phyloP scores from a whole-genome alignment of 495 filamentous ascomycete species.

The Cercophora samala region DNA sequence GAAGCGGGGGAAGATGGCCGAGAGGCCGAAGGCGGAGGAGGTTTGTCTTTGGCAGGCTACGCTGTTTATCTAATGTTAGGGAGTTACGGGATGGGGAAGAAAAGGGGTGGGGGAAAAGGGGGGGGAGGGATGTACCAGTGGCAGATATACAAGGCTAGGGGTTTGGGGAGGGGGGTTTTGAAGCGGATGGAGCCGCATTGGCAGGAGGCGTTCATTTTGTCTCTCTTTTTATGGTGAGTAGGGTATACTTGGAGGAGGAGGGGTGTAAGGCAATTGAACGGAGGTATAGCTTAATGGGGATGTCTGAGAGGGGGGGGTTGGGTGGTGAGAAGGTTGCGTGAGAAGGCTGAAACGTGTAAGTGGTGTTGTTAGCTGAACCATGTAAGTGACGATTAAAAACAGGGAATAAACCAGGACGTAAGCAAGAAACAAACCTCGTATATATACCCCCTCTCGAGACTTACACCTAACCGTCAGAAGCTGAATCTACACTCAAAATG shows the following conservation, averaged over 20 bases:
- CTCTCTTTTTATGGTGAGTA: constrained; percentile 1
- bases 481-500: neutral
- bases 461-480: neutral
- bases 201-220: constrained; percentile 57
- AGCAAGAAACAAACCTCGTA: neutral
- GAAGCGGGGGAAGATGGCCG: constrained; percentile 64
- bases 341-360: neutral
- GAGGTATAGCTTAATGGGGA: neutral
- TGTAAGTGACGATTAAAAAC: neutral
- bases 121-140: constrained; percentile 46
- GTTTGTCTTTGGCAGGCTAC: constrained; percentile 63
- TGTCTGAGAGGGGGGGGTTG: too few species aligned
- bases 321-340: too few species aligned
- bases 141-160: constrained; percentile 62
- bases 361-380: neutral
- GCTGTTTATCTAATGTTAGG: constrained; percentile 2
- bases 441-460: neutral
- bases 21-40: constrained; percentile 63
- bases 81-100: neutral
- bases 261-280: neutral
- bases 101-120: neutral
- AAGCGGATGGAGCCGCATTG: constrained; percentile 62
- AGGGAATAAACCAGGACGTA: neutral
- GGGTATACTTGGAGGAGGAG: neutral
- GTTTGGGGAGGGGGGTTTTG: constrained; percentile 54